Conservation (phyloP, 768 basidiomycete species). For the Royoungia palumana region DNA sequence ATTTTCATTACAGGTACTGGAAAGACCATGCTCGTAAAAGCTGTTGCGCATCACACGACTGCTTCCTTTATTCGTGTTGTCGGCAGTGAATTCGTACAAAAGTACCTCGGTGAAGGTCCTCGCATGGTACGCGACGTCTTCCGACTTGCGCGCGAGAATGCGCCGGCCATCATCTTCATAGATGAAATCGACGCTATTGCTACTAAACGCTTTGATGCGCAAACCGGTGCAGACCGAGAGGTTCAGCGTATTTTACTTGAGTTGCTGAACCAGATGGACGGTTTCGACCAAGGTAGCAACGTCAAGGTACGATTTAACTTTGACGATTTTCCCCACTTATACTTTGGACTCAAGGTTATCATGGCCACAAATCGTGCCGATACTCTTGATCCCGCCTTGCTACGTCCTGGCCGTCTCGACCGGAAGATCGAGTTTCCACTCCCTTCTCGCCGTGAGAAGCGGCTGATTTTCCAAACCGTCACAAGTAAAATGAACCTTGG, state of each 20-base stretch:
- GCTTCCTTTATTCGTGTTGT: constrained; percentile 98
- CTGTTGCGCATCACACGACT: constrained; percentile 97
- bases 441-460: constrained; percentile 91
- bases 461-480: constrained; percentile 96
- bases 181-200: constrained; percentile 99
- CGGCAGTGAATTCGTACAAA: constrained; percentile 98
- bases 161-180: constrained; percentile 98
- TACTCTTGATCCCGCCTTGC: constrained; percentile 94
- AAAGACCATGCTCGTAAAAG: constrained; percentile 99
- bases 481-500: constrained; percentile 97
- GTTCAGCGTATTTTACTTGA: constrained; percentile 98
- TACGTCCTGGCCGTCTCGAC: constrained; percentile 96
- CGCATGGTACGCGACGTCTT: constrained; percentile 99
- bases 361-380: constrained; percentile 99
- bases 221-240: constrained; percentile 98
- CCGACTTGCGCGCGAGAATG: constrained; percentile 93
- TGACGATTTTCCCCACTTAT: not conserved
- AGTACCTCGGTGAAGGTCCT: constrained; percentile 98
- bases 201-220: constrained; percentile 98
- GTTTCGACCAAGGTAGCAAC: constrained; percentile 97
- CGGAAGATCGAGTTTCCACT: constrained; percentile 98
- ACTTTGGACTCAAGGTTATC: constrained; percentile 65
- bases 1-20: constrained; percentile 72
- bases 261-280: constrained; percentile 98
- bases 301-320: constrained; percentile 68